Base-by-base conservation (phyloP, 805 yeast species). In the Sugiyamaella mastotermitis region DNA sequence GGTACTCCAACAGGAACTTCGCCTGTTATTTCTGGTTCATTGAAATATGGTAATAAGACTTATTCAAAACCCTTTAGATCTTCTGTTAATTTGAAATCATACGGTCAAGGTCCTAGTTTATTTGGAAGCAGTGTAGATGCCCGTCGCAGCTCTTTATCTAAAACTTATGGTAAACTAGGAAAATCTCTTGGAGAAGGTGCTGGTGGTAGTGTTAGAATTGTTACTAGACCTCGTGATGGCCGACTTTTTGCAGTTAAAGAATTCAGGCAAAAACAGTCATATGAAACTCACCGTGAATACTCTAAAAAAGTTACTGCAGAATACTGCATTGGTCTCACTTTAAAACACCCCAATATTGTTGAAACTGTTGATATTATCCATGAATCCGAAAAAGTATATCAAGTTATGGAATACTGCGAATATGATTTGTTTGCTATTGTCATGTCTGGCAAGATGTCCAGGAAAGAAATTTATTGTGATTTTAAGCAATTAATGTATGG, bases 321-420 rank as follows among this genome's bases (percentile, higher is more conserved):
- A 64, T 88, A 85, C 61, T 87, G 96, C 65, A 83, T 88, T 52
- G 96, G 97, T 1, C 80, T 90, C 1, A 83, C 96, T 1, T 68
- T 88, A 46, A 81, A 83, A 55, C 94, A 88, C 60, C 85, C 94
- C 15, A 87, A 88, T 57, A 83, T 88, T 47, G 83, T 88, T 42
- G 90, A 84, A 58, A 88, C 97, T 1, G 76, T 88, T 37, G 97
- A 88, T 56, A 86, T 88, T 37, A 81, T 88, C 32, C 86, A 85
- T 60, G 97, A 88, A 53, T 78, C 81, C 49, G 92, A 84, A 46
- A 70, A 90, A 40, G 81, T 86, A 42, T 76, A 82, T 51, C 96
- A 88, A 62, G 88, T 88, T 33, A 83, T 88, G 94, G 97, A 88
- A 56, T 88, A 85, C 60, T 87, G 95, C 59, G 95, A 88, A 49